Base-by-base conservation (phyloP, 1,284 basidiomycete genomes). In the Somion occarium region DNA sequence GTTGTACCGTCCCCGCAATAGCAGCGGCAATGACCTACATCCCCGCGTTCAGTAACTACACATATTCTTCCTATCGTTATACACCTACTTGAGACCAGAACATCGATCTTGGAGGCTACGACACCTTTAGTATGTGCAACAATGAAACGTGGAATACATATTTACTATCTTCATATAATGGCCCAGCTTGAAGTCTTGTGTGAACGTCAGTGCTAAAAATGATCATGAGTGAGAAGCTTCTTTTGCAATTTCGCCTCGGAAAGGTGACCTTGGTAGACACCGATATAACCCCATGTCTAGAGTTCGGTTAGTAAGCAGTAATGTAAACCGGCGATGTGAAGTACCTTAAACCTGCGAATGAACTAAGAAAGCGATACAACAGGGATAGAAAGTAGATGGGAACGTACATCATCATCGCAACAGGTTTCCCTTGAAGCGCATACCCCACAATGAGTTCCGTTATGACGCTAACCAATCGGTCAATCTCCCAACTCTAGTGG, bases 151-250 rank as follows among this genome's bases (percentile, higher is more conserved):
- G 20, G 30, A 34, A 15, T 7, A 34, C 7, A 15, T 5, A 49
- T 53, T 39, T 24, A 55, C 43, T 23, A 85, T 71, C 64, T 87
- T 86, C 83, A 86, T 86, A 68, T 86, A 85, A 56, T 86, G 83
- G 2, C 82, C 83, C 25, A 86, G 75, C 61, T 86, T 85, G 64
- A 85, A 81, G 61, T 88, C 85, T 12, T 78, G 75, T 3, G 83
- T 76, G 64, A 88, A 87, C 20, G 53, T 55, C 59, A 62, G 57
- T 15, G 58, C 59, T 62, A 7, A 3, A 50, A 39, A 7, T 42
- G 25, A 22, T n/a, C 5, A n/a, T 18, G 18, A 24, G 19, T 25
- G 22, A 20, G 7, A 11, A 44, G 41, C n/a, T n/a, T n/a, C n/a
- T n/a, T n/a, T n/a, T n/a, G n/a, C n/a, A n/a, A n/a, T n/a, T n/a